Evolutionary conservation across 441 rosid species (phyloP), one percentile per base, ranked within the genome.

Genomic region (Jatropha multifida): DNA sequence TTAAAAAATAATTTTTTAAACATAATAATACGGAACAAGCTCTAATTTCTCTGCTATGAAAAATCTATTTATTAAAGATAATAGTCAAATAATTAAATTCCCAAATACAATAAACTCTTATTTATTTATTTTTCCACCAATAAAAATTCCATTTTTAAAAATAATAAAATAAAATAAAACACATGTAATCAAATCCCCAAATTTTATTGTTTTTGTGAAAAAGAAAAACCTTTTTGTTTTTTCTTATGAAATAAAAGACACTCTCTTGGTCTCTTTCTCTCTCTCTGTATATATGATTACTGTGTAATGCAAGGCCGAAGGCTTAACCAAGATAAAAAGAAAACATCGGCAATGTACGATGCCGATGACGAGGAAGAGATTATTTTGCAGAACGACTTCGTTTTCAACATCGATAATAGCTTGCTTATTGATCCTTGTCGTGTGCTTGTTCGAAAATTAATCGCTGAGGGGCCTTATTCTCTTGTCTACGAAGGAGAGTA

Each of bases 401-500:
- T 54, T 52, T 88, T 88, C 72, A 78, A 20, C 23, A 85, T 90
- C 74, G 80, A 80, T 59, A 66, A 42, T 5, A 84, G 76, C 60
- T 75, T 83, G 78, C 76, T 90, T 55, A 71, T 90, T 73, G 76
- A 87, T 69, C 85, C 87, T 27, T 63, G 80, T 51, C 79, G 18
- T 52, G 62, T 90, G 46, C 40, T 61, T 38, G 41, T 80, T 5
- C 74, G 74, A n/a, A 80, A 74, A 64, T 80, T 84, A 83, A 87
- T 88, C 20, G 84, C 86, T 38, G 86, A 86, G 80, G 94, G 90
- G 54, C 27, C 79, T 65, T 23, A 73, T 78, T 85, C 85, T 49
- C 60, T 77, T 8, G 87, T 90, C 73, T 82, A 85, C 74, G 62
- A 74, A 71, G 94, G 92, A 79, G 72, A 74, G 94, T 88, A 73